These are phyloP conservation scores for Nicotiana knightiana DNA, from an alignment of 257 asterid genomes.

Conservation along the genomic window DNA sequence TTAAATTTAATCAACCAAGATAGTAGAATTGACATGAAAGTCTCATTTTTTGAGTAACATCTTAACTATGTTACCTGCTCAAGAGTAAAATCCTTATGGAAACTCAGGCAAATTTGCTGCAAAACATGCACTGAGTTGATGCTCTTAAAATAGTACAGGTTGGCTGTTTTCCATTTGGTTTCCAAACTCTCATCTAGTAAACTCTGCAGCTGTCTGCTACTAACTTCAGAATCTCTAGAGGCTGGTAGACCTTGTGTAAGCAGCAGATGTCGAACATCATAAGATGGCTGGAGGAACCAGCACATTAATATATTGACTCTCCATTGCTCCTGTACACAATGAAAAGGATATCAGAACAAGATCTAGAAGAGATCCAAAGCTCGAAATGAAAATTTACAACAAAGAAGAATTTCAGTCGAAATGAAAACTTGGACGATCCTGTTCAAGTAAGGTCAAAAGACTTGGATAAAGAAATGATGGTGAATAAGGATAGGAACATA, in stretches of 20 bases:
- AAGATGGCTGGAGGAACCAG: slow-evolving; percentile 89
- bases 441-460: background rate
- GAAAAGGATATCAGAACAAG: background rate
- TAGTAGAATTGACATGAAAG: background rate
- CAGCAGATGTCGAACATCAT: slow-evolving; percentile 68
- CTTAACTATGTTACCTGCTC: slow-evolving; percentile 48
- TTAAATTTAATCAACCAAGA: background rate
- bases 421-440: background rate
- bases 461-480: background rate
- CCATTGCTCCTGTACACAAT: slow-evolving; percentile 34
- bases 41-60: background rate
- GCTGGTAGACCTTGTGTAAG: slow-evolving; percentile 25
- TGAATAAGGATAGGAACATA: background rate
- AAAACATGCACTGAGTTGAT: slow-evolving; percentile 52
- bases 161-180: slow-evolving; percentile 55
- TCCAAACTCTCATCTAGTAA: slow-evolving; percentile 28
- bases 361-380: background rate
- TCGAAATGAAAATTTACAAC: background rate
- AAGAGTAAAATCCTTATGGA: slow-evolving; percentile 74
- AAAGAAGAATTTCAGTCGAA: background rate
- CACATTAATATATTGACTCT: slow-evolving; percentile 22
- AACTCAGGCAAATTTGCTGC: slow-evolving; percentile 55
- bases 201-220: slow-evolving; percentile 19
- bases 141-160: slow-evolving; percentile 79
- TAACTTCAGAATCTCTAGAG: slow-evolving; percentile 21